Evolutionary conservation across 176 grass and related monocot genomes (phyloP), one percentile per base, ranked within the genome.

Genomic region (Oryza brachyantha): DNA sequence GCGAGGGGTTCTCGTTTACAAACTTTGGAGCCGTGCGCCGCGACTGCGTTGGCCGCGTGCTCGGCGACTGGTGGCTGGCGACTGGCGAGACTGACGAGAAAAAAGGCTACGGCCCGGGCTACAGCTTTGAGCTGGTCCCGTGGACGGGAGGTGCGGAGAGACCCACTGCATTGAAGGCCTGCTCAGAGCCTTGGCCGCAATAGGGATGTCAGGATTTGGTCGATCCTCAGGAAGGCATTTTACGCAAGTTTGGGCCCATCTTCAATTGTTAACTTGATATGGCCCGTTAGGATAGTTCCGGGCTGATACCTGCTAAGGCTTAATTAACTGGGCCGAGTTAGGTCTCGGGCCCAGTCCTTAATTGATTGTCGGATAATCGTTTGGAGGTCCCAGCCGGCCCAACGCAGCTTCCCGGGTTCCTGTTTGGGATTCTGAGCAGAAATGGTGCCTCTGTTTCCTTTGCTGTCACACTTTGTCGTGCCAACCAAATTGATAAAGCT

Each of bases 1-100:
- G 50, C 72, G 21, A 11, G 36, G 67, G 36, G 79, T 29, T 52
- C 78, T 41, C 39, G 39, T 41, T 41, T 41, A 0, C 39, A 41
- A 9, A 41, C 9, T 87, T 87, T 78, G 73, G 72, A 81, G 37
- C 13, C 3, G 57, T 34, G 41, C 13, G 22, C 54, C 50, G 21
- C 50, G 50, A n/a, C 3, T 4, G 16, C 19, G 45, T 16, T 17
- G 17, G 2, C 14, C 46, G 41, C 3, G 13, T 43, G 41, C 41
- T 45, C 5, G 46, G 52, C 52, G 52, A 24, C 52, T 57, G 52
- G 52, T n/a, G 1, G 43, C 43, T 19, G 5, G 5, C 13, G 1
- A 50, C 21, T 24, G 52, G 21, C 52, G 21, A 57, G 52, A 24
- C 21, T 10, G 52, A 54, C 52, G 0, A 52, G 3, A 57, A 54